phyloP scores from a whole-genome alignment of 176 grass and related monocot genomes.

The Chloris gayana region DNA sequence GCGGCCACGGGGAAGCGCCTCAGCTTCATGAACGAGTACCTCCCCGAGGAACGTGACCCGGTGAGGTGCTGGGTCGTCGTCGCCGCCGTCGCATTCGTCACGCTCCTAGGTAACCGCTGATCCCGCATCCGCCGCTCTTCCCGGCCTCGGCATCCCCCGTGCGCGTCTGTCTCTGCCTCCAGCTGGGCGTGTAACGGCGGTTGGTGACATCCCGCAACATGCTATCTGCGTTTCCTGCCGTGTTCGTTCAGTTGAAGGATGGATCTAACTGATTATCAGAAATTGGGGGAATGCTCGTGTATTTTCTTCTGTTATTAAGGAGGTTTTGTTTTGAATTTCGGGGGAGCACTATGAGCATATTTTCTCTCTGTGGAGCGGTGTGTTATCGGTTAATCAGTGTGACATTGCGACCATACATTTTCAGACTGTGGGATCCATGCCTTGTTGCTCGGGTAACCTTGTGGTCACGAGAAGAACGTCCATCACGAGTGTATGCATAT shows the following conservation, averaged over 20 bases:
- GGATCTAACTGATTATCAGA: conserved; percentile 39
- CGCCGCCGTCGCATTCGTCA: conserved; percentile 72
- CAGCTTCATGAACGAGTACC: conserved; percentile 96
- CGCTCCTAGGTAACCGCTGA: conserved; percentile 66
- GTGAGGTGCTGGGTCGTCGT: conserved; percentile 75
- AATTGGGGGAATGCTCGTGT: not conserved
- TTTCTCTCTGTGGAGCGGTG: not conserved
- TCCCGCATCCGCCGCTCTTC: conserved; percentile 11
- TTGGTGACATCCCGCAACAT: not conserved
- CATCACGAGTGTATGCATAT: not conserved
- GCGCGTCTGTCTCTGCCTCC: conserved; percentile 7
- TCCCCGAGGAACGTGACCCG: conserved; percentile 96
- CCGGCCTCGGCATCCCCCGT: not conserved
- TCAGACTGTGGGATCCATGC: conserved; percentile 44
- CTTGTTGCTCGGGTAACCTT: conserved; percentile 30
- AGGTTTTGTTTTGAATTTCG: conserved; percentile 25
- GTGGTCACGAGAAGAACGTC: not conserved
- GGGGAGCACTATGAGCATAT: not conserved
- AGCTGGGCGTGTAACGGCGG: conserved; percentile 5
- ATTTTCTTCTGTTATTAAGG: not conserved
- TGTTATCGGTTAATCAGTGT: not conserved
- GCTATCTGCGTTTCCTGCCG: conserved; percentile 11
- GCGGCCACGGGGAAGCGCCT: conserved; percentile 51
- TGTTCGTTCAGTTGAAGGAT: conserved; percentile 21
- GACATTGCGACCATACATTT: not conserved